Percentiles rank a stretch among this genome's conserved stretches.
These are phyloP conservation scores for Pyrus pyrifolia DNA, from an alignment of 306 rosid species.

Conservation along the genomic window DNA sequence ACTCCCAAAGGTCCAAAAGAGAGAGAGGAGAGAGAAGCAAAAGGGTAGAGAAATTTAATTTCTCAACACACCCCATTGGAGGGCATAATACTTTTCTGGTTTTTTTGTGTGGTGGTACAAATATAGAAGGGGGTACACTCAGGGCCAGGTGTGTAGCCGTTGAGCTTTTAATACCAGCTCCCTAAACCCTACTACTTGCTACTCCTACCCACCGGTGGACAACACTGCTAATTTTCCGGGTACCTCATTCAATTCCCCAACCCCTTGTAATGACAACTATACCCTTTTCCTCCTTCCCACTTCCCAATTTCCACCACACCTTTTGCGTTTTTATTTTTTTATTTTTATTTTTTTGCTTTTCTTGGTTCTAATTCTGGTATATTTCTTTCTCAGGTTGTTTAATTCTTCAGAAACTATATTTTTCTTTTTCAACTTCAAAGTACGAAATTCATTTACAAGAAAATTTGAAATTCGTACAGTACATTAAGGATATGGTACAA, in stretches of 20 bases:
- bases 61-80: conserved; percentile 25
- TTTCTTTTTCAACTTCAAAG: too few relatives aligned
- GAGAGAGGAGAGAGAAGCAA: not conserved
- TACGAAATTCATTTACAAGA: too few relatives aligned
- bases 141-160: conserved; percentile 26
- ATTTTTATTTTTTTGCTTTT: not conserved
- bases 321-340: not conserved
- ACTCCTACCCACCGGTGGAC: not conserved
- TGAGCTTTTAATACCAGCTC: conserved; percentile 27
- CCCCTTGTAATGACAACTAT: conserved; percentile 8
- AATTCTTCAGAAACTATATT: too few relatives aligned
- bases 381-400: not conserved
- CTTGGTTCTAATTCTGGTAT: conserved; percentile 2
- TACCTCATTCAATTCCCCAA: not conserved
- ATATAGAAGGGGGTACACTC: conserved; percentile 23
- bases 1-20: not conserved
- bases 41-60: conserved; percentile 4
- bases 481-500: too few relatives aligned
- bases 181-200: not conserved
- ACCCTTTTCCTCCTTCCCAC: conserved; percentile 4
- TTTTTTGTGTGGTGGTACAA: not conserved
- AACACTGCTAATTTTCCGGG: conserved; percentile 14
- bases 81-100: not conserved
- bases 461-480: too few relatives aligned
- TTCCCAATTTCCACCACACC: conserved; percentile 2